Conservation (phyloP, 1,284 basidiomycete species). For the Apiotrichum porosum region DNA sequence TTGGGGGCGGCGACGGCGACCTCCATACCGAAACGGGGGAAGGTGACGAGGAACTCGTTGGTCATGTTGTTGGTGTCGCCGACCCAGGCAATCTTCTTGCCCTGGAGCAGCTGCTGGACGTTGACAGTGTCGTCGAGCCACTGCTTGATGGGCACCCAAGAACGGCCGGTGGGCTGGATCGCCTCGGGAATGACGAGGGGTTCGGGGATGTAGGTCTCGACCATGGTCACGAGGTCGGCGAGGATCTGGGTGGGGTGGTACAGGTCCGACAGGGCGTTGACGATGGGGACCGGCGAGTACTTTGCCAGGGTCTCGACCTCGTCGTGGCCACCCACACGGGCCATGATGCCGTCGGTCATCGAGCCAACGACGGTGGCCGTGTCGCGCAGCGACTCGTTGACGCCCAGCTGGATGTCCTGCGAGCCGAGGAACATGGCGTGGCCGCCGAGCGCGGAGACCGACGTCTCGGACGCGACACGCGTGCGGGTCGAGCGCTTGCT, state of each 20-base stretch:
- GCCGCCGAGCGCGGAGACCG: constrained; percentile 70
- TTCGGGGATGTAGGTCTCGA: constrained; percentile 55
- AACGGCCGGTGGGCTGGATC: background rate
- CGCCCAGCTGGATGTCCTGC: constrained; percentile 91
- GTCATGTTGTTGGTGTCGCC: constrained; percentile 95
- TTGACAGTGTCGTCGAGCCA: constrained; percentile 17
- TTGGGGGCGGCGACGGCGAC: constrained; percentile 76
- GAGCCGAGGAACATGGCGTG: constrained; percentile 87
- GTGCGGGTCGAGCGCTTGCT: constrained; percentile 92
- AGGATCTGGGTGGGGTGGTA: constrained; percentile 97
- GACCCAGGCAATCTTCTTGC: constrained; percentile 82
- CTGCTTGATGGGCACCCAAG: background rate
- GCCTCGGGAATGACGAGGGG: background rate
- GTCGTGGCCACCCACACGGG: constrained; percentile 82
- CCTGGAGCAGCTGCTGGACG: constrained; percentile 33
- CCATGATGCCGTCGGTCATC: constrained; percentile 97
- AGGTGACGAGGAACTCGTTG: constrained; percentile 94
- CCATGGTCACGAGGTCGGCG: constrained; percentile 85
- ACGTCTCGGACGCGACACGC: constrained; percentile 80
- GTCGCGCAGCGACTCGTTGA: constrained; percentile 85
- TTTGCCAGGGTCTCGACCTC: constrained; percentile 90
- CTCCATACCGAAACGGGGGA: constrained; percentile 83
- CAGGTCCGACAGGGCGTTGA: constrained; percentile 90
- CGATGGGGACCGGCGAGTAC: constrained; percentile 84
- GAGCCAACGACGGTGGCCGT: constrained; percentile 78